Percentiles rank a stretch among this genome's conserved stretches.
These are phyloP conservation scores for Parachaetomium inaequale DNA, from an alignment of 495 filamentous ascomycete genomes.

Conservation along the genomic window DNA sequence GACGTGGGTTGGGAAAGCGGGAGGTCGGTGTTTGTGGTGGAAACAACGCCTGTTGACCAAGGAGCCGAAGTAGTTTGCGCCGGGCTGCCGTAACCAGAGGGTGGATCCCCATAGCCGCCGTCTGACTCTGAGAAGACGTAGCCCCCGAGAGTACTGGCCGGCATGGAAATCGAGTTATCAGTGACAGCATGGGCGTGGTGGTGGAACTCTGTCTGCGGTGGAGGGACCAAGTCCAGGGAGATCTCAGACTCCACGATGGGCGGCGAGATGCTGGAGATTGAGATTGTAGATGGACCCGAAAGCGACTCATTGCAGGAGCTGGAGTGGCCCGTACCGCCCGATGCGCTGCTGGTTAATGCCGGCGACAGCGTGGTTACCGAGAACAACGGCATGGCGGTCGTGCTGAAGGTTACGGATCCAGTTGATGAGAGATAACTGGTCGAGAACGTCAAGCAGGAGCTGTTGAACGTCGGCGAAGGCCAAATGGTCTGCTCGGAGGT, in stretches of 20 bases:
- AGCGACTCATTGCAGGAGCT: background rate
- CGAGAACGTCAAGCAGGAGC: no score
- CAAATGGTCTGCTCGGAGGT: no score
- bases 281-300: background rate
- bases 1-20: background rate
- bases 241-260: background rate
- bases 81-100: background rate
- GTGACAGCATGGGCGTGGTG: constrained; percentile 5
- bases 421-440: no score
- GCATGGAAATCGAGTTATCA: background rate
- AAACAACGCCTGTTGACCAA: background rate
- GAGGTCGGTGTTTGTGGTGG: background rate
- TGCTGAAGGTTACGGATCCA: background rate
- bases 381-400: background rate
- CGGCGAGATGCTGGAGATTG: constrained; percentile 3
- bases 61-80: background rate
- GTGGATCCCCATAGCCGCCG: constrained; percentile 14
- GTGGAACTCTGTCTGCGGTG: constrained; percentile 25
- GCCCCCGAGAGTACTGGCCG: constrained; percentile 7
- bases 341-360: background rate
- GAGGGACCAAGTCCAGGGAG: constrained; percentile 3
- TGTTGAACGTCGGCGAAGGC: no score
- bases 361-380: constrained; percentile 5
- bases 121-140: constrained; percentile 18
- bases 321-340: background rate